A percentile compares a stretch with the other conserved stretches of the same genome.
These are phyloP conservation scores for Blakeslea trispora DNA, from an alignment of 371 early-diverging fungal species.

Conservation along the genomic window DNA sequence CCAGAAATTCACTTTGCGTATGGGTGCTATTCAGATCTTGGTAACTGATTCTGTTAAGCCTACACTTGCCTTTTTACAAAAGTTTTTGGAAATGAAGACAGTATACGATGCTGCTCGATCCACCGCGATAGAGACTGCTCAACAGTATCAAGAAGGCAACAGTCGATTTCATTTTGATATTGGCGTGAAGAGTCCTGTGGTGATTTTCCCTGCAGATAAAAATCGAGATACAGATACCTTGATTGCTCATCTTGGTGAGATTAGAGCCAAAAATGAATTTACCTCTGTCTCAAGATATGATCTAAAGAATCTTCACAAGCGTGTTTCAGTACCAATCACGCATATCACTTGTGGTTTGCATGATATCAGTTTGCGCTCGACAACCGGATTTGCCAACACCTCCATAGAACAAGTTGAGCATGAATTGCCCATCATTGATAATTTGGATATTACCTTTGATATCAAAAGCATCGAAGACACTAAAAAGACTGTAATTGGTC, in stretches of 20 bases:
- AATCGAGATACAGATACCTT: constrained; percentile 49
- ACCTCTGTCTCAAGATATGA: constrained; percentile 31
- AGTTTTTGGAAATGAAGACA: constrained; percentile 87
- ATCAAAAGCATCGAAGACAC: constrained; percentile 46
- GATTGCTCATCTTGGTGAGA: constrained; percentile 86
- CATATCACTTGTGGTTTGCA: constrained; percentile 69
- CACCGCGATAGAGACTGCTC: constrained; percentile 81
- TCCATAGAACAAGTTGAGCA: constrained; percentile 25
- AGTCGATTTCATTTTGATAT: constrained; percentile 81
- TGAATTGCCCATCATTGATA: constrained; percentile 76
- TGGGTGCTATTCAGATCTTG: constrained; percentile 68
- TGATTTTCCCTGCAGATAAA: constrained; percentile 79
- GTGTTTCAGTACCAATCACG: constrained; percentile 47
- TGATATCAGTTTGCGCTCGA: constrained; percentile 69
- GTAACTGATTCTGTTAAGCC: constrained; percentile 57
- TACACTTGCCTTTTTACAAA: constrained; percentile 62
- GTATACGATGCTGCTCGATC: constrained; percentile 85
- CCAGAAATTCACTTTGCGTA: constrained; percentile 57
- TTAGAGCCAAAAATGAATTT: constrained; percentile 81
- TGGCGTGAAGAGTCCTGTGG: constrained; percentile 82
- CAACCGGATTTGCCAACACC: constrained; percentile 35
- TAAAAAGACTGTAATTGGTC: constrained; percentile 31
- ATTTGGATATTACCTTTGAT: constrained; percentile 76
- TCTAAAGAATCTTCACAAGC: constrained; percentile 11
- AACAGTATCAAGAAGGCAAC: constrained; percentile 57